Conservation (phyloP, 768 basidiomycete genomes). For the Antrodiella citrinella region DNA sequence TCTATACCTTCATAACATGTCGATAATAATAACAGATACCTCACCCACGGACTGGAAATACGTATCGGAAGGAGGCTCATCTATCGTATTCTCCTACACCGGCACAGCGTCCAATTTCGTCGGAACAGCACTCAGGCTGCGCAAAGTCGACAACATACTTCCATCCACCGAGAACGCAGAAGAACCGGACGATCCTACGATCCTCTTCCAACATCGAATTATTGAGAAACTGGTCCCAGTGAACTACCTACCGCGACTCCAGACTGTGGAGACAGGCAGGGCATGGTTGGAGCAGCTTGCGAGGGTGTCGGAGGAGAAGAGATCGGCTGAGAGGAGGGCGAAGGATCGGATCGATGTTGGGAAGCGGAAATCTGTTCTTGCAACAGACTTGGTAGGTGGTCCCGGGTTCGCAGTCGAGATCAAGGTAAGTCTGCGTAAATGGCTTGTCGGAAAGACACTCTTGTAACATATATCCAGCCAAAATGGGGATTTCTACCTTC, state of each 20-base stretch:
- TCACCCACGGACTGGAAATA: slow-evolving; percentile 67
- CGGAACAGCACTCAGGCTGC: slow-evolving; percentile 68
- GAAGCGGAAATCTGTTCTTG: slow-evolving; percentile 55
- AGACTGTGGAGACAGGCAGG: slow-evolving; percentile 35
- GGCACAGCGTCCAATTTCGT: slow-evolving; percentile 52
- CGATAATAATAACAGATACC: slow-evolving; percentile 18
- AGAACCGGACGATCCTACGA: slow-evolving; percentile 31
- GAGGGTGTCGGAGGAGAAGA: slow-evolving; percentile 32
- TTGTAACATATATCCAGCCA: too few species aligned
- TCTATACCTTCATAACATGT: slow-evolving; percentile 2
- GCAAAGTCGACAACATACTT: slow-evolving; percentile 38
- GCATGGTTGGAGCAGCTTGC: slow-evolving; percentile 57
- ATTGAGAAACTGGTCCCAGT: slow-evolving; percentile 58
- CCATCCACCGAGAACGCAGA: slow-evolving; percentile 17
- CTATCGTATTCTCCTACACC: slow-evolving; percentile 78
- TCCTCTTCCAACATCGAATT: slow-evolving; percentile 55
- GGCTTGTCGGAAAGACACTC: too few species aligned
- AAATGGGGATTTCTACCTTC: slow-evolving; percentile 95
- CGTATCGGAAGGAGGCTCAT: slow-evolving; percentile 87
- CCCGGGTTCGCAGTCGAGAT: slow-evolving; percentile 75
- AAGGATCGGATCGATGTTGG: slow-evolving; percentile 52
- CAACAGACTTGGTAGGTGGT: slow-evolving; percentile 67
- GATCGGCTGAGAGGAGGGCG: slow-evolving; percentile 49
- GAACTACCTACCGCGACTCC: slow-evolving; percentile 49
- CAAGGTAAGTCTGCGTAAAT: slow-evolving; percentile 49